Percentiles rank a stretch among this genome's conserved stretches.
phyloP scores from a whole-genome alignment of 2,329 filamentous ascomycete genomes.

The Rutstroemia sp. region DNA sequence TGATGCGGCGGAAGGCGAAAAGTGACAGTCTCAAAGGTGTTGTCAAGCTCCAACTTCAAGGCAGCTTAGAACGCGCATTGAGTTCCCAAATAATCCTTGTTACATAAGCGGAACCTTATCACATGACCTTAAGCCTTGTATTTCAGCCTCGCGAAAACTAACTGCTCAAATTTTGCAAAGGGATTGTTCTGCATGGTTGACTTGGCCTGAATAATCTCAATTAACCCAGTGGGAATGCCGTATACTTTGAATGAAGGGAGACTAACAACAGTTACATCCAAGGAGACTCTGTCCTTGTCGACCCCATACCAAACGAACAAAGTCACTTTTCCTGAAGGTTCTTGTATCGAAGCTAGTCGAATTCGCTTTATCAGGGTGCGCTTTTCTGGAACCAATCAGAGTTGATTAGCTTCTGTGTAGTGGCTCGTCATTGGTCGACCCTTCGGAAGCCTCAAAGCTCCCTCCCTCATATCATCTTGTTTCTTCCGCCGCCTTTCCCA shows the following conservation, averaged over 20 bases:
- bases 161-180: not conserved
- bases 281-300: too few species aligned
- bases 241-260: too few species aligned
- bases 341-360: too few species aligned
- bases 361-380: not conserved
- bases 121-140: slow-evolving; percentile 4
- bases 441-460: slow-evolving; percentile 1
- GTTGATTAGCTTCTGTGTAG: not conserved
- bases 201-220: too few species aligned
- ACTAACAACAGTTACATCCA: too few species aligned
- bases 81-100: not conserved
- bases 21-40: slow-evolving; percentile 8
- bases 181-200: too few species aligned
- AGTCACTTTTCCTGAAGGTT: not conserved
- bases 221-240: too few species aligned
- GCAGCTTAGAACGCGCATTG: slow-evolving; percentile 13
- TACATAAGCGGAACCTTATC: not conserved
- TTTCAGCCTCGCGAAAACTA: not conserved
- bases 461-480: not conserved
- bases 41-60: slow-evolving; percentile 12
- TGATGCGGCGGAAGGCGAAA: not conserved
- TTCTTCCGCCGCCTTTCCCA: not conserved
- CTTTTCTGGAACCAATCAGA: not conserved
- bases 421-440: slow-evolving; percentile 7
- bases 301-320: not conserved